Evolutionary conservation across 2,329 filamentous ascomycete genomes (phyloP), one percentile per base, ranked within the genome.

Genomic region (Aspergillus spinulosporus): DNA sequence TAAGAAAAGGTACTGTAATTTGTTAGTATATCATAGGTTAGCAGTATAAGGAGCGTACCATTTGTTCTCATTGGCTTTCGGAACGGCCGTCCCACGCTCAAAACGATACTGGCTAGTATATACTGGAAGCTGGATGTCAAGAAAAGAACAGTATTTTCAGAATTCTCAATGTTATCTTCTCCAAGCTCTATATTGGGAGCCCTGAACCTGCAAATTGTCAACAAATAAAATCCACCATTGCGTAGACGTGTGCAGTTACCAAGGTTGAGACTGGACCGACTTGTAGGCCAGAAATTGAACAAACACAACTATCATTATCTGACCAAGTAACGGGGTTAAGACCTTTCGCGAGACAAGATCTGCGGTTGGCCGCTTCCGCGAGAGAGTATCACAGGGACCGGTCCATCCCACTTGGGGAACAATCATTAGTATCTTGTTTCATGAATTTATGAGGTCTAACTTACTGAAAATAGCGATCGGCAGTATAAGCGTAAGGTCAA

Each of bases 391-490:
- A 68, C 88, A 91, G 1, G 95, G 89, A 4, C 89, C 92, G 26
- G 90, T 91, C 94, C 95, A 97, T 64, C 94, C 92, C 94, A 99
- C 84, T 86, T 51, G 47, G 51, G 15, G 53, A 36, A 11, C 40
- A 9, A 45, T 47, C 62, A 5, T 4, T 11, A 12, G 9, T 4
- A 37, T 12, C 32, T 34, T 34, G 11, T 11, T 34, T 34, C 21
- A 21, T 21, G 21, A 21, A 21, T 7, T 34, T 6, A 34, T 7
- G 5, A 40, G 37, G n/a, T 5, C 37, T n/a, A 21, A 67, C 83
- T 78, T 76, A 86, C 84, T 99, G 72, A 97, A 97, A 57, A 99
- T 90, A 26, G 94, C 94, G 66, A 99, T 96, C 3, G 94, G 94
- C 2, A 99, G 79, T 68, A 99, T 99, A 55, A 99, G 84, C 3